Percentiles rank a stretch among this genome's conserved stretches.
phyloP scores from a whole-genome alignment of 2,329 filamentous ascomycete species.

The Bipolaris bicolor region DNA sequence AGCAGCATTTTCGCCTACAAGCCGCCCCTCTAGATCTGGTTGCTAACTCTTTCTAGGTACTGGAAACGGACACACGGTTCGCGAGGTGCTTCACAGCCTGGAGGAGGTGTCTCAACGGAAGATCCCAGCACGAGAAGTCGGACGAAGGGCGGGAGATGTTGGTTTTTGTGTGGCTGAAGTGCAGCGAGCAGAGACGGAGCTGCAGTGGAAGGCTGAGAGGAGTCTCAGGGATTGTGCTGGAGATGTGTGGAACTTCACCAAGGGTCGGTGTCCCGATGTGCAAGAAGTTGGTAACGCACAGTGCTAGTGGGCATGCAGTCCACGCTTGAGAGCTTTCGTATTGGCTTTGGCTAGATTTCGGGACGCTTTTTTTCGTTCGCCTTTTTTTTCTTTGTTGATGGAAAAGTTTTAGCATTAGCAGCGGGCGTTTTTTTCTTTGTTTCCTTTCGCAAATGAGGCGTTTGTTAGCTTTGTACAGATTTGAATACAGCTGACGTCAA shows the following conservation, averaged over 20 bases:
- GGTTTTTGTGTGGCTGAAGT: slow-evolving; percentile 51
- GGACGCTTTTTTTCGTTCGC: background rate
- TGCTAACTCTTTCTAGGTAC: slow-evolving; percentile 42
- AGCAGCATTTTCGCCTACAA: slow-evolving; percentile 1
- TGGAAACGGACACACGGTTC: slow-evolving; percentile 52
- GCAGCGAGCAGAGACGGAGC: slow-evolving; percentile 46
- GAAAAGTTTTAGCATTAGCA: slow-evolving; percentile 11
- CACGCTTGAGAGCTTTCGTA: background rate
- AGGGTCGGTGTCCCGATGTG: slow-evolving; percentile 28
- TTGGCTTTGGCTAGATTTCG: background rate
- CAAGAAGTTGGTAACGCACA: slow-evolving; percentile 4
- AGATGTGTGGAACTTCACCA: slow-evolving; percentile 51
- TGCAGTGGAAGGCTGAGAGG: slow-evolving; percentile 49
- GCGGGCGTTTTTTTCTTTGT: slow-evolving; percentile 8
- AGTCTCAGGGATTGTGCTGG: slow-evolving; percentile 46
- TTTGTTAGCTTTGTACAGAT: background rate
- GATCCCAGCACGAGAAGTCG: slow-evolving; percentile 47
- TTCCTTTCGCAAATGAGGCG: background rate
- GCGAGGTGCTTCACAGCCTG: slow-evolving; percentile 50
- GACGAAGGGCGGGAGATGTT: slow-evolving; percentile 51
- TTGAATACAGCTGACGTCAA: background rate
- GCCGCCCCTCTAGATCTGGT: background rate
- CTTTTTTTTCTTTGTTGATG: background rate
- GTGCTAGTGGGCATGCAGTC: slow-evolving; percentile 18
- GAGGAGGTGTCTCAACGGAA: slow-evolving; percentile 44